Percentiles rank a stretch among this genome's conserved stretches.
phyloP scores from a whole-genome alignment of 2,329 filamentous ascomycete genomes.

The Sarocladium brachiariae region DNA sequence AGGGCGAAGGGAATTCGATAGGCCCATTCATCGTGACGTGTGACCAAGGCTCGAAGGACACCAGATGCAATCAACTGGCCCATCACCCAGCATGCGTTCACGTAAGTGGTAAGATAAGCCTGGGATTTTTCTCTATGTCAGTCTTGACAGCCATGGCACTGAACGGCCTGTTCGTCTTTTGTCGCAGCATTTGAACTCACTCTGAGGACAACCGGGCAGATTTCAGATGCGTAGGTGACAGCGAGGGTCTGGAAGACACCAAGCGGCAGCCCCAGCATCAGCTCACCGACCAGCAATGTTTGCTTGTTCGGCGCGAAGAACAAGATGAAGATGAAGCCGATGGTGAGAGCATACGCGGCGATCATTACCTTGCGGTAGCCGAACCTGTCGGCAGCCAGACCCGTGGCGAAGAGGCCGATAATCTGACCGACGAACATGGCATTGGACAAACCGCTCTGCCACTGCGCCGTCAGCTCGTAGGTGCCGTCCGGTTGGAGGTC shows the following conservation, averaged over 20 bases:
- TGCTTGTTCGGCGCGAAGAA: slow-evolving; percentile 51
- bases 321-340: slow-evolving; percentile 50
- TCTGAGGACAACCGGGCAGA: slow-evolving; percentile 48
- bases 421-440: slow-evolving; percentile 54
- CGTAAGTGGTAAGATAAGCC: slow-evolving; percentile 33
- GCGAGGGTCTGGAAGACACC: slow-evolving; percentile 46
- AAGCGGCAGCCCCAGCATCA: slow-evolving; percentile 51
- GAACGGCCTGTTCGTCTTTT: background rate
- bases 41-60: slow-evolving; percentile 33
- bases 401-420: slow-evolving; percentile 54
- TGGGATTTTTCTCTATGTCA: too few species aligned
- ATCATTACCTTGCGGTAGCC: slow-evolving; percentile 56
- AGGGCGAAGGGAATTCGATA: slow-evolving; percentile 43
- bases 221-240: slow-evolving; percentile 58
- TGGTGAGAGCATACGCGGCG: slow-evolving; percentile 39
- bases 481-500: slow-evolving; percentile 30
- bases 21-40: slow-evolving; percentile 31
- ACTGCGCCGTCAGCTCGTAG: slow-evolving; percentile 24
- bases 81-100: slow-evolving; percentile 44
- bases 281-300: slow-evolving; percentile 47
- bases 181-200: slow-evolving; percentile 11
- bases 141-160: too few species aligned
- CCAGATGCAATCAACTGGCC: slow-evolving; percentile 40
- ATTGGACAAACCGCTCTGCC: slow-evolving; percentile 49
- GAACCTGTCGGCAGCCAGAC: slow-evolving; percentile 52